Evolutionary conservation across 2,329 filamentous ascomycete genomes (phyloP).

Genomic region (Fusarium praegraminearum): DNA sequence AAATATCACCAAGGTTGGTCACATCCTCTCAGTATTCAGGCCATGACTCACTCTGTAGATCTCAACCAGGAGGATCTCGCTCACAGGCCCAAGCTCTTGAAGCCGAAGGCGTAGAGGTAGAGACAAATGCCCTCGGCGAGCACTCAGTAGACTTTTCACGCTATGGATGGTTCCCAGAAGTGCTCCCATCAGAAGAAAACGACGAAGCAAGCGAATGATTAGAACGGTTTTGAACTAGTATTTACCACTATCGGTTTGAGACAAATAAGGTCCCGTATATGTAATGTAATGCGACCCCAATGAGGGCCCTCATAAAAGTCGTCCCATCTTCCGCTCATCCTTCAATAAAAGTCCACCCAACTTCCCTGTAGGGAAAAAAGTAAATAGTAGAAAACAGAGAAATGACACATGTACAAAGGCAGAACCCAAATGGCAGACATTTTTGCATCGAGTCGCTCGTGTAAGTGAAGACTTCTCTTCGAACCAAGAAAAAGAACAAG

Average conservation of each 20-base stretch:
- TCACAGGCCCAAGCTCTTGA: constrained; percentile 64
- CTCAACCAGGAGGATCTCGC: constrained; percentile 61
- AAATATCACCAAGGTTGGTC: constrained; percentile 91
- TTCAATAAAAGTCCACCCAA: constrained; percentile 36
- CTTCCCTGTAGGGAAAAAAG: constrained; percentile 32
- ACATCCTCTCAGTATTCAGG: background rate
- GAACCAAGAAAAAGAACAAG: constrained; percentile 17
- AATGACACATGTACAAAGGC: constrained; percentile 35
- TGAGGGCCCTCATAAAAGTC: constrained; percentile 44
- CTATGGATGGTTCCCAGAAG: constrained; percentile 68
- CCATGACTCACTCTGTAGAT: constrained; percentile 51
- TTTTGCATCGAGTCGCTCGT: constrained; percentile 45
- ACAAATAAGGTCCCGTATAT: constrained; percentile 38
- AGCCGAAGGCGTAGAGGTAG: constrained; percentile 66
- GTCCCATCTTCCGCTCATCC: constrained; percentile 47
- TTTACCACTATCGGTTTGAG: constrained; percentile 47
- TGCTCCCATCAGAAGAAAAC: constrained; percentile 60
- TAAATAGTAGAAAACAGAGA: constrained; percentile 33
- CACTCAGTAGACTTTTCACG: constrained; percentile 62
- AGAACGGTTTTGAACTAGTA: constrained; percentile 44
- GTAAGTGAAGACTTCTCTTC: constrained; percentile 43
- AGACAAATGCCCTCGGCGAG: constrained; percentile 62
- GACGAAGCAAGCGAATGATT: constrained; percentile 19
- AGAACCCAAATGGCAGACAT: constrained; percentile 40
- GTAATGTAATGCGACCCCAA: constrained; percentile 45